Evolutionary conservation across 768 basidiomycete species (phyloP), one percentile per base, ranked within the genome.

Genomic region (Boletellus sp.): DNA sequence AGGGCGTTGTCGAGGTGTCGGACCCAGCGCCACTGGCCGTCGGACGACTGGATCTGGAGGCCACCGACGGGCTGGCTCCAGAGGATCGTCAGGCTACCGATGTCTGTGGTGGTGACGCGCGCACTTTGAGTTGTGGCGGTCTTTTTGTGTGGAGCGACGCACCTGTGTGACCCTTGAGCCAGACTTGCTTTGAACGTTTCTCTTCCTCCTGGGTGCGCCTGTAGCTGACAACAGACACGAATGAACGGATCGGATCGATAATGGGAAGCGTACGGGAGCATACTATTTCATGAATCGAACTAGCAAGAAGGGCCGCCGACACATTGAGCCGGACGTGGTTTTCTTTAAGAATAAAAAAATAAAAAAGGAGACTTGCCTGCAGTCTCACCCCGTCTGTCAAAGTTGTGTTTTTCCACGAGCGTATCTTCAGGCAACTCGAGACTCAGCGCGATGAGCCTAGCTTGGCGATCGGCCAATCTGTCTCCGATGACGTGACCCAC

Each of bases 211-310:
- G 57, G 8, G 72, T 69, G 17, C 78, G 72, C 5, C 78, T 79
- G 52, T 77, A 78, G 56, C 79, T 81, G 42, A 36, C 4, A n/a
- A 45, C 12, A 7, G n/a, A n/a, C n/a, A n/a, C n/a, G n/a, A n/a
- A n/a, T n/a, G n/a, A n/a, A n/a, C n/a, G n/a, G n/a, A n/a, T 19
- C 35, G 36, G 36, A 36, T 19, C 9, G 4, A 36, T n/a, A 36
- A 26, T 6, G n/a, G 23, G 34, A 10, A 23, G 9, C n/a, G n/a
- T n/a, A 10, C 4, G 8, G 16, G 3, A 7, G 34, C 76, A 37
- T 50, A 81, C 81, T 85, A 84, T 67, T 84, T 82, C 80, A 84
- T 81, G 64, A 78, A 82, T 28, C 81, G 70, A 10, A 78, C 81
- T 83, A 19, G n/a, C n/a, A n/a, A n/a, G n/a, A n/a, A n/a, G n/a